phyloP scores from a whole-genome alignment of 805 yeast genomes.

The Ogataea pilisensis region DNA sequence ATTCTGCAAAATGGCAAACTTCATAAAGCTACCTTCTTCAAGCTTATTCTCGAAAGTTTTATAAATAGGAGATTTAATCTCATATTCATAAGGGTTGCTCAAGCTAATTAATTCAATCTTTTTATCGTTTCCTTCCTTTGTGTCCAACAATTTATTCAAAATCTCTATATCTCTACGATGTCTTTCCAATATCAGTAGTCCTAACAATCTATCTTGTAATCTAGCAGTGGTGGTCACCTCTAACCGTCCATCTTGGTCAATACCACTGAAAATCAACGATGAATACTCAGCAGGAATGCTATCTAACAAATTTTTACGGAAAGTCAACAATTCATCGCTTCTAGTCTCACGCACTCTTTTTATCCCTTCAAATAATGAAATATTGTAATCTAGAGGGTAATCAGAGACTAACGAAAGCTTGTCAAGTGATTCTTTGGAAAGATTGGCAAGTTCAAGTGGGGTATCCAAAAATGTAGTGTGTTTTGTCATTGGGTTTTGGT shows the following conservation, averaged over 20 bases:
- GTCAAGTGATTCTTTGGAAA: constrained; percentile 12
- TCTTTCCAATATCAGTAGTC: constrained; percentile 32
- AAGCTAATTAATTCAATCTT: constrained; percentile 23
- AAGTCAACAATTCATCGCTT: constrained; percentile 18
- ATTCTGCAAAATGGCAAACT: constrained; percentile 32
- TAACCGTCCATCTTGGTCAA: constrained; percentile 10
- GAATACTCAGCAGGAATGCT: constrained; percentile 24
- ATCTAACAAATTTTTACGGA: constrained; percentile 20
- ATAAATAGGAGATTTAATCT: constrained; percentile 32
- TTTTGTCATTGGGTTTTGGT: neutral
- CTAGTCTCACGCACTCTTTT: constrained; percentile 17
- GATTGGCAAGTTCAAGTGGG: constrained; percentile 4
- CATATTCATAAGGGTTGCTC: constrained; percentile 28
- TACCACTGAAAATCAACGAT: constrained; percentile 20
- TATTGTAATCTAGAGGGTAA: constrained; percentile 36
- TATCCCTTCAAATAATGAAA: constrained; percentile 33
- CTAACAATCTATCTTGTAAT: constrained; percentile 32
- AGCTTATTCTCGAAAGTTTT: constrained; percentile 18
- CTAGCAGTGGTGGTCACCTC: constrained; percentile 29
- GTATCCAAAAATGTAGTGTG: constrained; percentile 11
- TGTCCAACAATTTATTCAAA: constrained; percentile 21
- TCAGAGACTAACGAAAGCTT: constrained; percentile 29
- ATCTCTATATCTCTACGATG: constrained; percentile 31
- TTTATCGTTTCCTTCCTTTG: constrained; percentile 8
- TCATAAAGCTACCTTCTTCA: constrained; percentile 24